Conservation (phyloP, 108 stramenopile species). For the Cyclotella cryptica region DNA sequence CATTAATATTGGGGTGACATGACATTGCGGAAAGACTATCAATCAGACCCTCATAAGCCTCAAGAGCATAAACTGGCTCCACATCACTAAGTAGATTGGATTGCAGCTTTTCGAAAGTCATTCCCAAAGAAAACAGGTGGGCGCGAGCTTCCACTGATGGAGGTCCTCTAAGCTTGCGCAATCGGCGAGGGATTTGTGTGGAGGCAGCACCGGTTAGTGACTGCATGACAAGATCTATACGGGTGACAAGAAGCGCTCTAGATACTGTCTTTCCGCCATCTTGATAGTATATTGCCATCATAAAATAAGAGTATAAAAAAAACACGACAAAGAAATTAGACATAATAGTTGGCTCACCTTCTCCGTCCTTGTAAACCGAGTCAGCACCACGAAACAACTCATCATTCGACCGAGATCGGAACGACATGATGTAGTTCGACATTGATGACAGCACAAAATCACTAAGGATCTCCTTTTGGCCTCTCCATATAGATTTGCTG, state of each 20-base stretch:
- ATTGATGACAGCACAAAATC: slow-evolving; percentile 71
- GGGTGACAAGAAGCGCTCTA: slow-evolving; percentile 71
- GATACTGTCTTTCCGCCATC: slow-evolving; percentile 84
- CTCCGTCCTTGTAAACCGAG: slow-evolving; percentile 82
- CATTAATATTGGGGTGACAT: slow-evolving; percentile 88
- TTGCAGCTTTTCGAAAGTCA: slow-evolving; percentile 41
- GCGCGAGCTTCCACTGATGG: slow-evolving; percentile 26
- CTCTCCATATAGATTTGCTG: slow-evolving; percentile 79
- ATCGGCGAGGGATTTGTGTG: slow-evolving; percentile 78
- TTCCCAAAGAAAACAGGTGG: slow-evolving; percentile 35
- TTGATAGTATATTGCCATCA: not conserved
- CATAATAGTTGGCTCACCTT: slow-evolving; percentile 27
- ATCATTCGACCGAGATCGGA: slow-evolving; percentile 54
- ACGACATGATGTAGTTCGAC: slow-evolving; percentile 63
- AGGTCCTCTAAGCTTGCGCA: slow-evolving; percentile 51
- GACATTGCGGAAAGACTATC: slow-evolving; percentile 85
- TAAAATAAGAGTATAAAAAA: not conserved
- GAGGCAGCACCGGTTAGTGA: slow-evolving; percentile 72
- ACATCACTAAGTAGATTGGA: slow-evolving; percentile 20
- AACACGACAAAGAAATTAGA: not conserved
- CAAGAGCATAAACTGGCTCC: slow-evolving; percentile 36
- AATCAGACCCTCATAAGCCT: slow-evolving; percentile 76
- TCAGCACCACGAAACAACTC: slow-evolving; percentile 36
- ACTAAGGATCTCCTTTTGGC: slow-evolving; percentile 78
- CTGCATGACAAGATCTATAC: slow-evolving; percentile 75